Evolutionary conservation across 176 grass and related monocot genomes (phyloP).

Genomic region (Chloris gayana): DNA sequence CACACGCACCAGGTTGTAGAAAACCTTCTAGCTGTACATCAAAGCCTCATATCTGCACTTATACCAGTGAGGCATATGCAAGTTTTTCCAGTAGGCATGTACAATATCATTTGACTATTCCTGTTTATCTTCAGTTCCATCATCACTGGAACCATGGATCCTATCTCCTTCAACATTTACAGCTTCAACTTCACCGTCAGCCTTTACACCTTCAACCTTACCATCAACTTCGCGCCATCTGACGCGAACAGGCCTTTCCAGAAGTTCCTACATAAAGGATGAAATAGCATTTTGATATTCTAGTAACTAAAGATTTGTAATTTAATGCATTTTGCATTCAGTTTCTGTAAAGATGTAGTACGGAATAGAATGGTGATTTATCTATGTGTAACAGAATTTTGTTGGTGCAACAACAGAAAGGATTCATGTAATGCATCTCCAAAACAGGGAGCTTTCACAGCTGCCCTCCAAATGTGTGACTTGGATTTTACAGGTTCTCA

Average conservation of each 20-base stretch:
- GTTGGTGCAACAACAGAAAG: conserved; percentile 15
- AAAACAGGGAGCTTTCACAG: conserved; percentile 19
- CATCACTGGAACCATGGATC: conserved; percentile 25
- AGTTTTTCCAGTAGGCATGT: not conserved
- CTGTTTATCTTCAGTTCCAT: conserved; percentile 42
- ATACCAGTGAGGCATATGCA: conserved; percentile 13
- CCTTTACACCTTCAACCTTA: conserved; percentile 43
- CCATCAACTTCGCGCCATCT: conserved; percentile 57
- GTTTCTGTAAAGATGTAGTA: not conserved
- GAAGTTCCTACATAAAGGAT: conserved; percentile 67
- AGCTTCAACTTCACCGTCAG: conserved; percentile 40
- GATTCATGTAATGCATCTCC: not conserved
- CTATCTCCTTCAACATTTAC: conserved; percentile 44
- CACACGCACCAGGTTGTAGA: conserved; percentile 11
- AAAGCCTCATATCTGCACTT: conserved; percentile 17
- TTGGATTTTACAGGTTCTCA: conserved; percentile 6
- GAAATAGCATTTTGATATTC: conserved; percentile 20
- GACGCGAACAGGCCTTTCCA: conserved; percentile 74
- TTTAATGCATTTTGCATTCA: conserved; percentile 10
- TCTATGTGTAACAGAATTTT: not conserved
- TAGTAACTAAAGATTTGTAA: conserved; percentile 1
- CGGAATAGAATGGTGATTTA: conserved; percentile 15
- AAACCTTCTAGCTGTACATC: conserved; percentile 42
- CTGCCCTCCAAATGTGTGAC: not conserved
- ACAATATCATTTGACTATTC: conserved; percentile 25